phyloP scores from a whole-genome alignment of 139 green algal species.

The Tetraselmis striata region DNA sequence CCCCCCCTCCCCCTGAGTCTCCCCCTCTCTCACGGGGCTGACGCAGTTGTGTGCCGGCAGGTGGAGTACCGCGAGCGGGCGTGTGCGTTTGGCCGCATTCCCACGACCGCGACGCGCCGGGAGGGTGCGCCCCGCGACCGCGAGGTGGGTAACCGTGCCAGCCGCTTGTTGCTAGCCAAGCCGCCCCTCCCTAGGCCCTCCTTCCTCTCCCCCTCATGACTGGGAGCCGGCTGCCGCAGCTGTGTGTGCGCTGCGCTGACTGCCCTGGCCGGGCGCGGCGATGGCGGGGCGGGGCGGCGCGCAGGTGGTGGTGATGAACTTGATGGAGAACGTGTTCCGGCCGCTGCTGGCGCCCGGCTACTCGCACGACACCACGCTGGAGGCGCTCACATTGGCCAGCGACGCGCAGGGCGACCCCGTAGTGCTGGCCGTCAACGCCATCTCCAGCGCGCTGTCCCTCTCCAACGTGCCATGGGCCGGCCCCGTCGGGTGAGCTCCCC shows the following conservation, averaged over 20 bases:
- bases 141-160: too few relatives aligned
- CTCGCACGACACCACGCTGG: constrained; percentile 35
- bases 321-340: constrained; percentile 63
- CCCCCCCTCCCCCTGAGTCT: too few relatives aligned
- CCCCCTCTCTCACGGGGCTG: too few relatives aligned
- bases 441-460: constrained; percentile 53
- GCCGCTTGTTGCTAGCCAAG: too few relatives aligned
- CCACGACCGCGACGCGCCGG: constrained; percentile 41
- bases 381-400: constrained; percentile 24
- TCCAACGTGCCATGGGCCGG: constrained; percentile 63
- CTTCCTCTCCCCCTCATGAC: constrained; percentile 5
- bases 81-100: constrained; percentile 57
- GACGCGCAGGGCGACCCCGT: constrained; percentile 48
- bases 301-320: background rate
- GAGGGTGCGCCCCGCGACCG: constrained; percentile 51
- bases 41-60: constrained; percentile 14
- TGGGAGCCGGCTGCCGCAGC: too few relatives aligned
- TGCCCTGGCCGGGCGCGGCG: too few relatives aligned
- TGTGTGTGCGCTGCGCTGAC: too few relatives aligned
- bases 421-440: constrained; percentile 67
- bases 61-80: constrained; percentile 73
- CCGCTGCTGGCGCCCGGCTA: constrained; percentile 65
- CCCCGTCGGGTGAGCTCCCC: constrained; percentile 60
- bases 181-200: background rate
- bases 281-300: too few relatives aligned